Evolutionary conservation across 768 basidiomycete species (phyloP), one percentile per base, ranked within the genome.

Genomic region (Tricholoma flavovirens): DNA sequence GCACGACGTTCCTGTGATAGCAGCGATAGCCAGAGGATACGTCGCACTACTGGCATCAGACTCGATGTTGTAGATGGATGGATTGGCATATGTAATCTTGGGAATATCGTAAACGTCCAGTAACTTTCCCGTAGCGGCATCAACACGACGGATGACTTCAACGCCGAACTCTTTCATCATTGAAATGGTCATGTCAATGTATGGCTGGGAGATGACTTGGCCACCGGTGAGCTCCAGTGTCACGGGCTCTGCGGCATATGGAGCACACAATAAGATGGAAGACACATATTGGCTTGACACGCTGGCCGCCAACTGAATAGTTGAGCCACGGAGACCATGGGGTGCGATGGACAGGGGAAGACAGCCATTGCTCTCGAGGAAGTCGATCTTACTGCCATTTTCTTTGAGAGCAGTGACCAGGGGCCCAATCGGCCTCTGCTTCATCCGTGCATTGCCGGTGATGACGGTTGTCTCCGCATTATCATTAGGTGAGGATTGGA

Each of bases 241-340:
- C 57, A 97, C 82, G n/a, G 88, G 78, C 66, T 91, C 77, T 26
- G 71, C 64, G 1, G 96, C 94, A 66, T 98, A 99, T 1, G 96
- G 97, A 0, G 97, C 95, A 67, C 94, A 97, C 36, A 98, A 87
- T 6, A 99, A 82, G 67, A 98, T 93, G 8, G 94, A 95, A 4
- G 93, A 97, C 33, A 98, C 97, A 66, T 98, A 99, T 84, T 99
- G 97, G 62, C 90, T 93, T 4, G 95, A 98, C 6, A 99, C 90
- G 64, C 86, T 93, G 5, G 97, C 97, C 1, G 95, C 90, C 48
- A 99, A 84, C 64, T 86, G 80, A 64, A 98, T 91, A 3, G 72
- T 80, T 0, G 87, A 86, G 15, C 96, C 97, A 56, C 81, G 80
- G 38, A 98, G 79, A 15, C 96, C 93, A 10, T 84, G 77, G 5